phyloP scores from a whole-genome alignment of 768 basidiomycete genomes.

The Lepiota brunneoincarnata region DNA sequence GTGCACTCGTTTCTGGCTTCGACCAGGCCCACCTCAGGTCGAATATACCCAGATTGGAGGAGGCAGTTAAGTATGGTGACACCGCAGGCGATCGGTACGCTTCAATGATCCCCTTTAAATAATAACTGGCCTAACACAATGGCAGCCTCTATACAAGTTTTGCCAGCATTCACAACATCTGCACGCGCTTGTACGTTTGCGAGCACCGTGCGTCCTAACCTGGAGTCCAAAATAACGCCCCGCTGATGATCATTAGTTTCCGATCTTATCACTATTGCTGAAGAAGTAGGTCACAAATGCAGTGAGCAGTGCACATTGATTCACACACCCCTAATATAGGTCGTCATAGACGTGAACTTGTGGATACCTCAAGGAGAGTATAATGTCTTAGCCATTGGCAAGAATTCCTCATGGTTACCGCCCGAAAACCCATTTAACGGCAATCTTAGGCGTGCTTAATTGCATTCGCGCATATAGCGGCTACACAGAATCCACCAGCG shows the following conservation, averaged over 20 bases:
- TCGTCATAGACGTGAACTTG: constrained; percentile 50
- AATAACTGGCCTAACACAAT: not conserved
- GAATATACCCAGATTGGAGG: constrained; percentile 58
- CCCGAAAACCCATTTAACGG: not conserved
- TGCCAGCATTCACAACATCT: constrained; percentile 51
- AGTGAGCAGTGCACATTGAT: not conserved
- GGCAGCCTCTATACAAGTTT: constrained; percentile 61
- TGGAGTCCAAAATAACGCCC: not conserved
- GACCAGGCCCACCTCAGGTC: constrained; percentile 63
- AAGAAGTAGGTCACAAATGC: constrained; percentile 46
- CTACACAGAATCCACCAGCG: constrained; percentile 46
- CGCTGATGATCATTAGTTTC: constrained; percentile 38
- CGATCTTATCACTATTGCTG: constrained; percentile 53
- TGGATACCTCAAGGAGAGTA: constrained; percentile 57
- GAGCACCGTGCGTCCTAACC: constrained; percentile 49
- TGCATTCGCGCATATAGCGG: constrained; percentile 66
- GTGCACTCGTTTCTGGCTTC: constrained; percentile 63
- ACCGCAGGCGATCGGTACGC: constrained; percentile 65
- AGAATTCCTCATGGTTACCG: constrained; percentile 9
- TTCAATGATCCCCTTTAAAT: not conserved
- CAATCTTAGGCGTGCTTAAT: constrained; percentile 48
- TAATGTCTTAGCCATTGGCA: constrained; percentile 52
- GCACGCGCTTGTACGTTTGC: constrained; percentile 55
- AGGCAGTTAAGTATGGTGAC: constrained; percentile 62
- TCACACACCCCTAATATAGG: constrained; percentile 31